Evolutionary conservation across 2,329 filamentous ascomycete genomes (phyloP), one percentile per base, ranked within the genome.

Genomic region (Aspergillus fumigatiaffinis): DNA sequence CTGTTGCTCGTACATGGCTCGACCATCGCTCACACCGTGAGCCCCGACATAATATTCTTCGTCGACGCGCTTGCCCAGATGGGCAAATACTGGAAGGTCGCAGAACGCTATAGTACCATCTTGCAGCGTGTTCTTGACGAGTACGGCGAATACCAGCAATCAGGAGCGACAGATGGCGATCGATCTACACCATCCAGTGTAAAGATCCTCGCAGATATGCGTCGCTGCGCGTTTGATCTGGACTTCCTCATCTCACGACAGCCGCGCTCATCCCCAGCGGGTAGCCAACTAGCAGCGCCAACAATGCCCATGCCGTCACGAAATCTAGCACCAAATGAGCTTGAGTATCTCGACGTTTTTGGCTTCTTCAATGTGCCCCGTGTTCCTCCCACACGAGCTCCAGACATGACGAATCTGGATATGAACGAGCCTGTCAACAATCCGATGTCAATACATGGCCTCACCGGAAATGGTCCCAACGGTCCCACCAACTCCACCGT

Each of bases 301-400:
- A 54, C 63, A 12, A 38, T 63, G 3, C 60, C 59, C 20, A 61
- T 69, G 6, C 87, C 86, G 0, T 85, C 86, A 1, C 82, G 84
- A 1, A 83, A 85, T 29, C 89, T 90, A 0, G 89, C 86, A 9
- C 84, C 89, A 1, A 91, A 94, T 64, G 91, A 96, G 68, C 79
- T 96, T 3, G 92, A 96, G 71, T 96, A 95, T 70, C 79, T 96
- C 2, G 92, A 96, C 66, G 90, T 96, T 0, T 96, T 97, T 71
- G 91, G 94, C 66, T 96, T 95, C 70, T 97, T 96, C 80, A 96
- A 96, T 70, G 86, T 95, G 55, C 92, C 92, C 1, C 80, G 91
- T 20, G 77, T 96, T 25, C 83, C 83, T 0, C 73, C 77, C 21
- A 56, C 69, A 4, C 67, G 74, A 5, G 68, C 69, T 1, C 61